Evolutionary conservation across 306 rosid species (phyloP).

Genomic region (Quercus robur): DNA sequence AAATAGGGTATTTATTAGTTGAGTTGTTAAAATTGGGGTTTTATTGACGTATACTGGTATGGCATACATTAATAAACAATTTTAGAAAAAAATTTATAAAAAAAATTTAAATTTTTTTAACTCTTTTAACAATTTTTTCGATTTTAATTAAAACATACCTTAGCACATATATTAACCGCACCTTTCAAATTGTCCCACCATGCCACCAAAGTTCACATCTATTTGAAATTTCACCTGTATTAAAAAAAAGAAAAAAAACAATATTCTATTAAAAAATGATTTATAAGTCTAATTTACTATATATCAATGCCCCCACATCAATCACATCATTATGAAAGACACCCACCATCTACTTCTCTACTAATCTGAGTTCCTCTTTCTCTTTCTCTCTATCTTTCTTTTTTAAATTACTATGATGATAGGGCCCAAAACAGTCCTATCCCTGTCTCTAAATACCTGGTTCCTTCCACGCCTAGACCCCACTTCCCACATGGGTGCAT

Average conservation of each 20-base stretch:
- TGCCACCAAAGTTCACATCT: no score
- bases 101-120: no score
- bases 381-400: not conserved
- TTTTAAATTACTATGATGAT: constrained; percentile 1
- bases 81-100: fast-evolving
- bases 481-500: constrained; percentile 52
- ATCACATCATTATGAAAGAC: constrained; percentile 64
- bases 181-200: no score
- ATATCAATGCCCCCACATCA: not conserved
- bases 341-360: constrained; percentile 50
- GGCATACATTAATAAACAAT: fast-evolving
- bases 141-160: no score
- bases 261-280: not conserved
- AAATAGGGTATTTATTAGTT: no score
- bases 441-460: constrained; percentile 46
- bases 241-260: not conserved
- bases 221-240: not conserved
- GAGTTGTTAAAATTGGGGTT: no score
- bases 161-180: no score
- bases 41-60: fast-evolving
- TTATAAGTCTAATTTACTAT: not conserved
- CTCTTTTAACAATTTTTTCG: no score
- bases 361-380: not conserved
- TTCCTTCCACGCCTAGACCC: constrained; percentile 14
- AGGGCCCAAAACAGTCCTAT: constrained; percentile 49